Evolutionary conservation across 495 filamentous ascomycete genomes (phyloP), one percentile per base, ranked within the genome.

Genomic region (Neurospora intermedia): DNA sequence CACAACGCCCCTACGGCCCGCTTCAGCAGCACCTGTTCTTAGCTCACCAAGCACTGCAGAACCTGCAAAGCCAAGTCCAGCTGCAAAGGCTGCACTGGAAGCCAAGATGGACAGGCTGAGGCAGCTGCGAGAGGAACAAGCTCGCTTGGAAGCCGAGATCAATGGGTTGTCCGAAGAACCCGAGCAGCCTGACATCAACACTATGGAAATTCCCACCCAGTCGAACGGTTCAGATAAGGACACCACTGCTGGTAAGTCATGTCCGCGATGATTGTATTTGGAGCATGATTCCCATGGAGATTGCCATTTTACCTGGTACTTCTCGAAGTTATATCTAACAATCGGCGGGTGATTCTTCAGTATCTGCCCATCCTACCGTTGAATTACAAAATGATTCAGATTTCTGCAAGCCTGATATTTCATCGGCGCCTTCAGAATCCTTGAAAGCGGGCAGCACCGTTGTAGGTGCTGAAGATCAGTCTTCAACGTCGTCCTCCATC

Each of bases 81-180:
- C 15, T 41, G 83, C 73, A 69, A 81, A 69, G 66, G 78, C 72
- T 6, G 75, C 84, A 41, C 84, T 91, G 16, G 79, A 84, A 72
- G 80, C 85, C 46, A 85, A 83, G 69, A 78, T 83, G 75, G 79
- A 81, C 3, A 88, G 83, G 72, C 79, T 94, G 27, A 85, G 85
- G 70, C 79, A 85, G 43, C 74, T 91, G 69, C 83, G 84, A 45
- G 80, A 85, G 42, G 88, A 93, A 78, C 86, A 90, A 73, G 85
- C 84, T 48, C 84, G 82, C 35, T 82, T 94, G 9, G 82, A 91
- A 73, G 83, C 84, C 8, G 88, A 90, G 74, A 86, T 91, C 45
- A 85, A 78, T 39, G 79, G 74, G 69, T 62, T 83, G 18, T 82
- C 84, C 39, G 84, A 87, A 9, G 89, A 92, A 72, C 82, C 90